A percentile compares a stretch with the other conserved stretches of the same genome.
phyloP scores from a whole-genome alignment of 805 yeast species.

The Zygosaccharomyces bisporus region DNA sequence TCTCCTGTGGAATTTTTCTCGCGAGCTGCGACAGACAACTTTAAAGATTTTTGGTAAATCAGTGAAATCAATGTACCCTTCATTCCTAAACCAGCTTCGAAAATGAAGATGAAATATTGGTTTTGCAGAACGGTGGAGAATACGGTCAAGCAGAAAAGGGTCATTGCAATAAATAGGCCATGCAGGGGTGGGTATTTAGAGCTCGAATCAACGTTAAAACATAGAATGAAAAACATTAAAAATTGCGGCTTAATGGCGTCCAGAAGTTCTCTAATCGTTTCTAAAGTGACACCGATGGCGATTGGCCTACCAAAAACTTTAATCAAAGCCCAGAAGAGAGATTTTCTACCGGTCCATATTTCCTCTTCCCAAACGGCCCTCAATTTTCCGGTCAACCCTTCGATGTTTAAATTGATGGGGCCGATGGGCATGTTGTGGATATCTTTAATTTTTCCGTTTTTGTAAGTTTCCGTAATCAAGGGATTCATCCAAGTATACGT shows the following conservation, averaged over 20 bases:
- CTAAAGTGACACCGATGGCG: constrained; percentile 36
- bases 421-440: constrained; percentile 44
- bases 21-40: constrained; percentile 62
- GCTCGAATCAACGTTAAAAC: constrained; percentile 37
- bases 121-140: constrained; percentile 60
- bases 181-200: constrained; percentile 45
- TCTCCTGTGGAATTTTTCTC: constrained; percentile 67
- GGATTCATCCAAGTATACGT: constrained; percentile 49
- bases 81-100: constrained; percentile 59
- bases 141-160: constrained; percentile 61
- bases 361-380: constrained; percentile 38
- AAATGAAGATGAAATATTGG: constrained; percentile 58
- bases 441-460: constrained; percentile 38
- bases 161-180: constrained; percentile 60
- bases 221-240: constrained; percentile 46
- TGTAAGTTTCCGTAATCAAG: constrained; percentile 40
- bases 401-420: constrained; percentile 38
- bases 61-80: constrained; percentile 64
- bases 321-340: constrained; percentile 36
- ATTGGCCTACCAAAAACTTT: constrained; percentile 40
- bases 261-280: constrained; percentile 39
- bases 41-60: constrained; percentile 66
- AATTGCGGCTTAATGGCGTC: constrained; percentile 54
- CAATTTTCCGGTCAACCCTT: constrained; percentile 33
- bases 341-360: constrained; percentile 31